Evolutionary conservation across 1,284 basidiomycete species (phyloP).

Genomic region (Ustilago nuda): DNA sequence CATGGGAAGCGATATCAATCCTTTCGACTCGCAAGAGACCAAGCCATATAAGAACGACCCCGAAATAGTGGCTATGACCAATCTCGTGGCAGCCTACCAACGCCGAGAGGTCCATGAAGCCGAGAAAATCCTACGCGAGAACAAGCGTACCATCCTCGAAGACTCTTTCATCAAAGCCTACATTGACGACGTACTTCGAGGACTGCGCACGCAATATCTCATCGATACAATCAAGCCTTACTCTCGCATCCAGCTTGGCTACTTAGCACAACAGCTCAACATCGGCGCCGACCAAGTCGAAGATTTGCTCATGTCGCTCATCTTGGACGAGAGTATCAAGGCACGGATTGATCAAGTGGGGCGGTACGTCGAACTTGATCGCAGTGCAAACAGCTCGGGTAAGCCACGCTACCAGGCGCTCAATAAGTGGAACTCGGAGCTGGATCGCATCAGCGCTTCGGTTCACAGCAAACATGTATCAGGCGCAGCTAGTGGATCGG

Average conservation of each 20-base stretch:
- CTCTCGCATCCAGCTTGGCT: constrained; percentile 85
- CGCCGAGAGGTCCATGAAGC: constrained; percentile 93
- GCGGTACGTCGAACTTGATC: constrained; percentile 88
- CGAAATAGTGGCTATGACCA: constrained; percentile 97
- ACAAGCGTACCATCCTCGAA: constrained; percentile 91
- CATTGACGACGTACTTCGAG: constrained; percentile 93
- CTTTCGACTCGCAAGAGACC: constrained; percentile 98
- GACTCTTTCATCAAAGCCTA: constrained; percentile 92
- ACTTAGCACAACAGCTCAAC: constrained; percentile 82
- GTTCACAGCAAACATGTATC: constrained; percentile 39
- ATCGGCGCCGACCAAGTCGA: constrained; percentile 89
- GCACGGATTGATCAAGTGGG: constrained; percentile 95
- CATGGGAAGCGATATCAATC: constrained; percentile 97
- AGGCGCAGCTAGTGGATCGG: constrained; percentile 38
- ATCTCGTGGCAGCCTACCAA: constrained; percentile 95
- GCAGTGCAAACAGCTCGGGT: constrained; percentile 76
- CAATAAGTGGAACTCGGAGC: constrained; percentile 80
- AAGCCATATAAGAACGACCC: constrained; percentile 98
- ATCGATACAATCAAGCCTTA: constrained; percentile 98
- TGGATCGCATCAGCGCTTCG: constrained; percentile 34
- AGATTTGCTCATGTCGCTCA: constrained; percentile 89
- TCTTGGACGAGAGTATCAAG: constrained; percentile 92
- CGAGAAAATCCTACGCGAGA: constrained; percentile 92
- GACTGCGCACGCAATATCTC: constrained; percentile 92
- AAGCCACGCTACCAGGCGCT: constrained; percentile 85